Evolutionary conservation across 306 rosid genomes (phyloP).

Genomic region (Glycine latifolia): DNA sequence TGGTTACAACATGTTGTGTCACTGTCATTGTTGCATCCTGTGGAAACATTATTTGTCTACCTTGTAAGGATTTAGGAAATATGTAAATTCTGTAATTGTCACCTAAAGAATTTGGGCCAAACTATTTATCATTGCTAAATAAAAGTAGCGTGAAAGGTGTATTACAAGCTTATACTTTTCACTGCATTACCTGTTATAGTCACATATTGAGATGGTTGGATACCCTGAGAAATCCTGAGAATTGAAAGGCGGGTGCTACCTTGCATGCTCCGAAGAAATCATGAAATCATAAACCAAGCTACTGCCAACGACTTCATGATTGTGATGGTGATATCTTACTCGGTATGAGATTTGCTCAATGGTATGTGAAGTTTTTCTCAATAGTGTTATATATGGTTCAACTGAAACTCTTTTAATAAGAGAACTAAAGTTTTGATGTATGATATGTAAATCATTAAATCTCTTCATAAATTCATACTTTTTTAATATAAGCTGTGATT

Average conservation of each 20-base stretch:
- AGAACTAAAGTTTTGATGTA: not conserved
- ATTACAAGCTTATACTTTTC: not conserved
- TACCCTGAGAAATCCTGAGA: conserved; percentile 40
- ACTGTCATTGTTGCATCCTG: conserved; percentile 92
- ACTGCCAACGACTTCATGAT: conserved; percentile 56
- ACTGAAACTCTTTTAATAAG: no score
- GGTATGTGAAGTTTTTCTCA: conserved; percentile 40
- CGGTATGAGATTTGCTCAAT: not conserved
- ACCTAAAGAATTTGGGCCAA: not conserved
- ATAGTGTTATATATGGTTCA: conserved; percentile 31
- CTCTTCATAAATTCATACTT: conserved; percentile 45
- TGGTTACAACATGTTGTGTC: conserved; percentile 79
- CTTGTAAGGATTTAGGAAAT: conserved; percentile 3
- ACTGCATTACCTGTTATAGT: conserved; percentile 67
- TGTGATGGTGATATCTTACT: not conserved
- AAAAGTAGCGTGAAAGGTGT: not conserved
- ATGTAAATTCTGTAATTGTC: not conserved
- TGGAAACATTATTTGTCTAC: conserved; percentile 28
- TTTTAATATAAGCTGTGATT: conserved; percentile 21
- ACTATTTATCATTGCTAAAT: not conserved
- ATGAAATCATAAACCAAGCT: conserved; percentile 52
- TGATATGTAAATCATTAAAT: conserved; percentile 37
- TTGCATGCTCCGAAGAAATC: conserved; percentile 42
- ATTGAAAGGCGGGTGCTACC: conserved; percentile 56
- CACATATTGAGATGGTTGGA: conserved; percentile 57